Base-by-base conservation (phyloP, 2,329 filamentous ascomycete genomes). In the Trichoderma sp. region DNA sequence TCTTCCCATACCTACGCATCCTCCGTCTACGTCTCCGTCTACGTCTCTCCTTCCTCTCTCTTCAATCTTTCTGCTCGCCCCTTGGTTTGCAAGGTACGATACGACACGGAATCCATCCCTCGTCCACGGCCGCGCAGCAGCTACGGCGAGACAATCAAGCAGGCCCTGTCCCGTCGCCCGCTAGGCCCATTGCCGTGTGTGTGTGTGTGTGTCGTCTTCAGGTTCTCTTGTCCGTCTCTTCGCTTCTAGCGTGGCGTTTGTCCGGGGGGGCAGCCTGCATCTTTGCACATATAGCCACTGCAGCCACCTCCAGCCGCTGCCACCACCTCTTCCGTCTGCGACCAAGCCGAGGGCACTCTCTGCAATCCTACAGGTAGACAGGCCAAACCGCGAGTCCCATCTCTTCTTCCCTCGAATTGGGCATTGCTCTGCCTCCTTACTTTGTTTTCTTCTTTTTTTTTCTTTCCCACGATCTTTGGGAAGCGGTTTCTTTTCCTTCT, bases 211-310 rank as follows among this genome's bases (percentile, higher is more conserved):
- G 21, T 41, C 30, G 30, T 34, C 30, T 9, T 34, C 9, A 2
- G 30, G 30, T 34, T 48, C 51, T 55, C 61, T 63, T 63, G 44
- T 63, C 52, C 52, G 43, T 54, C 30, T 61, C 30, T 43, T 63
- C 59, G 59, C 59, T 63, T 52, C 41, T 34, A 47, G 59, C 59
- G 59, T 63, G 59, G 59, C 59, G 59, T 63, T 63, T 47, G n/a
- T 19, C n/a, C 39, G 41, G 45, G 59, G 48, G 47, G 47, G 30
- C 2, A 10, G 19, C 59, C 59, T 63, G 59, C 59, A 44, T 54
- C 59, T 52, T 45, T 26, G 41, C 59, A 63, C 59, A 63, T 55
- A 63, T 63, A 63, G 50, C 59, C 59, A 54, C 59, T 47, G 48
- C 59, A 63, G 59, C 59, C 59, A 47, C 59, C n/a, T 63, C 15